A percentile compares a stretch with the other conserved stretches of the same genome.
phyloP scores from a whole-genome alignment of 2,329 filamentous ascomycete genomes.

The Amphichorda felina region DNA sequence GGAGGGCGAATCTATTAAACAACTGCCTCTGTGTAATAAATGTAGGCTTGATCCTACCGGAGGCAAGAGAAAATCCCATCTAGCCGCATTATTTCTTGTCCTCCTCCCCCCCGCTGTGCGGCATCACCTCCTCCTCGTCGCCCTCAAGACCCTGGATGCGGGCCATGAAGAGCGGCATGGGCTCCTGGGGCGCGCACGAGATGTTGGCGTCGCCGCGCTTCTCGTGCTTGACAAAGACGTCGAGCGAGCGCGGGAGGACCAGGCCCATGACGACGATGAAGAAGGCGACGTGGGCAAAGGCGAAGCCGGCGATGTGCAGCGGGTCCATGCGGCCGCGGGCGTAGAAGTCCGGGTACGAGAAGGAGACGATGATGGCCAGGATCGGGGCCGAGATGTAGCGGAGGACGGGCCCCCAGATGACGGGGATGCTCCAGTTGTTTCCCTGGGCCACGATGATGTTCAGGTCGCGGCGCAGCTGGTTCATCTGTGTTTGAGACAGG shows the following conservation, averaged over 20 bases:
- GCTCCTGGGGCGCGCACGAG: slow-evolving; percentile 1
- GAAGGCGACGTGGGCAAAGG: slow-evolving; percentile 7
- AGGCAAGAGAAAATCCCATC: too few relatives aligned
- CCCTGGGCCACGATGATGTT: slow-evolving; percentile 33
- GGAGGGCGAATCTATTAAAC: too few relatives aligned
- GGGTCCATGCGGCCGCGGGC: slow-evolving; percentile 7
- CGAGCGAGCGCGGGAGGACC: slow-evolving; percentile 8
- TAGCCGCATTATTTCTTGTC: too few relatives aligned
- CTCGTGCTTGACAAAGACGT: slow-evolving; percentile 7
- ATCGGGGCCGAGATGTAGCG: slow-evolving; percentile 10
- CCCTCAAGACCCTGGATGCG: not conserved
- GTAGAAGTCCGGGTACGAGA: slow-evolving; percentile 9
- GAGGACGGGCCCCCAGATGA: slow-evolving; percentile 8
- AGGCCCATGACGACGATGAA: slow-evolving; percentile 5
- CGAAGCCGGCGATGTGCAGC: slow-evolving; percentile 8
- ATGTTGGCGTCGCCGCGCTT: slow-evolving; percentile 1
- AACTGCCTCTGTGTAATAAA: too few relatives aligned
- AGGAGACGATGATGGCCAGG: slow-evolving; percentile 8
- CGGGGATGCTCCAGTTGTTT: slow-evolving; percentile 21
- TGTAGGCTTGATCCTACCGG: too few relatives aligned
- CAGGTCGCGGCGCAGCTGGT: slow-evolving; percentile 37
- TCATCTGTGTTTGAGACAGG: slow-evolving; percentile 7
- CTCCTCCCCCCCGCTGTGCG: too few relatives aligned
- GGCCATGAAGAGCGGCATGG: slow-evolving; percentile 1
- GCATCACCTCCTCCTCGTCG: not conserved